phyloP scores from a whole-genome alignment of 2,329 filamentous ascomycete genomes.

The Paecilomyces niveus region DNA sequence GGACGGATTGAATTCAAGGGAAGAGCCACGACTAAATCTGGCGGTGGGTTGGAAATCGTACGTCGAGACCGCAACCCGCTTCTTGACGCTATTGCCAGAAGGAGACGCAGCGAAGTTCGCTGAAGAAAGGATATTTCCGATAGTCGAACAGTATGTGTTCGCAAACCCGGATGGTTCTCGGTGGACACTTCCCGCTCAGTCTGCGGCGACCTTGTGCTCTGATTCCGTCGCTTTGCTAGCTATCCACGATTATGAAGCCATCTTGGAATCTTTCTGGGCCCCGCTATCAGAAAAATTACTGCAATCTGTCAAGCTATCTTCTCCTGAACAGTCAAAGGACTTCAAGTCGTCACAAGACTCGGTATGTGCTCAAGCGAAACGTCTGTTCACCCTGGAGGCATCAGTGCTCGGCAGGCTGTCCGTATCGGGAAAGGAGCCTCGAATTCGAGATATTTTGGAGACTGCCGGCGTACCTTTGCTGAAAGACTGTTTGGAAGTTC shows the following conservation, averaged over 20 bases:
- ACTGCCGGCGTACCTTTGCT: constrained; percentile 34
- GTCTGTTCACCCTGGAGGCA: constrained; percentile 57
- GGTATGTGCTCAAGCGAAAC: constrained; percentile 58
- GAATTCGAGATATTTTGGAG: constrained; percentile 27
- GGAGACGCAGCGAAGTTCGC: constrained; percentile 43
- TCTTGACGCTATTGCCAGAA: constrained; percentile 42
- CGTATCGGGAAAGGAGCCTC: constrained; percentile 16
- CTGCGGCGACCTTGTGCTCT: constrained; percentile 30
- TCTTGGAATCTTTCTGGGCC: constrained; percentile 55
- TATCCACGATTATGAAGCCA: constrained; percentile 36
- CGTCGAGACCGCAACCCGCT: constrained; percentile 53
- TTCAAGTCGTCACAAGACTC: constrained; percentile 64
- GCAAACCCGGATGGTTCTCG: constrained; percentile 38
- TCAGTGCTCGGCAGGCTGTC: constrained; percentile 25
- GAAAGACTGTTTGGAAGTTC: constrained; percentile 42
- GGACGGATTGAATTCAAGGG: constrained; percentile 62
- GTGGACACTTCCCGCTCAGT: constrained; percentile 44
- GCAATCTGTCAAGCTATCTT: constrained; percentile 62
- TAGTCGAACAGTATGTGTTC: constrained; percentile 48
- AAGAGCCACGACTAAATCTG: constrained; percentile 65
- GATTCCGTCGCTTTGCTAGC: constrained; percentile 32
- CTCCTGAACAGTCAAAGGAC: constrained; percentile 75
- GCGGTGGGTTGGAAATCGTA: constrained; percentile 69
- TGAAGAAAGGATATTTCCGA: constrained; percentile 43
- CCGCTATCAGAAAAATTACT: constrained; percentile 56